Evolutionary conservation across 345 rosid species (phyloP).

Genomic region (Eucalyptus sp.): DNA sequence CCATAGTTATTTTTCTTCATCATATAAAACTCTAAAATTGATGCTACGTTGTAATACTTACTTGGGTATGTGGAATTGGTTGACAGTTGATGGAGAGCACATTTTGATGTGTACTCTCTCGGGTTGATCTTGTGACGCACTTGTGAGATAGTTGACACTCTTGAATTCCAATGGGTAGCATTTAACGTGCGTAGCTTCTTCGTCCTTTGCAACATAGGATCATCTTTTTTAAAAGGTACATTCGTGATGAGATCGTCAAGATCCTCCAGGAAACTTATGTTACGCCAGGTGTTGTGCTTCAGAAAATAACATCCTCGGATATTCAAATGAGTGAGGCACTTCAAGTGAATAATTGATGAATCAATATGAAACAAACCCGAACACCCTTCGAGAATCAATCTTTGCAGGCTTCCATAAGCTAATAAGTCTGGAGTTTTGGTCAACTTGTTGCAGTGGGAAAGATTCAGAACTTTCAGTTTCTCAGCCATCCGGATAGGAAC

Average conservation of each 20-base stretch:
- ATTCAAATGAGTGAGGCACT: background rate
- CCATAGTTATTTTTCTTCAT: background rate
- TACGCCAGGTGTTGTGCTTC: background rate
- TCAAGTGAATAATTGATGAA: background rate
- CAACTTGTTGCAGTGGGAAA: background rate
- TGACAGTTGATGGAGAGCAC: background rate
- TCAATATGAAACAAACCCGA: background rate
- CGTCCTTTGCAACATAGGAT: background rate
- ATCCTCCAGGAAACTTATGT: background rate
- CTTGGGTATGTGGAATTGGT: background rate
- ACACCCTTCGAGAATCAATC: background rate
- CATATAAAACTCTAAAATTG: background rate
- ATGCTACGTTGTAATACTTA: background rate
- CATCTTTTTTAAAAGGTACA: background rate
- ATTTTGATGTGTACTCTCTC: background rate
- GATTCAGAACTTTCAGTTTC: background rate
- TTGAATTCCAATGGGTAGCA: background rate
- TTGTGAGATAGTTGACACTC: background rate
- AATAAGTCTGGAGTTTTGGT: background rate
- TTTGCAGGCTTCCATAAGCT: background rate
- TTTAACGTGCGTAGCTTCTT: background rate
- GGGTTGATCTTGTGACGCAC: background rate
- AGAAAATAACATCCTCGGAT: background rate
- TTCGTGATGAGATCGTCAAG: background rate
- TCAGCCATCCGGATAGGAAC: background rate